phyloP scores from a whole-genome alignment of 1,284 basidiomycete genomes.

The Erythrobasidium hasegawianum region DNA sequence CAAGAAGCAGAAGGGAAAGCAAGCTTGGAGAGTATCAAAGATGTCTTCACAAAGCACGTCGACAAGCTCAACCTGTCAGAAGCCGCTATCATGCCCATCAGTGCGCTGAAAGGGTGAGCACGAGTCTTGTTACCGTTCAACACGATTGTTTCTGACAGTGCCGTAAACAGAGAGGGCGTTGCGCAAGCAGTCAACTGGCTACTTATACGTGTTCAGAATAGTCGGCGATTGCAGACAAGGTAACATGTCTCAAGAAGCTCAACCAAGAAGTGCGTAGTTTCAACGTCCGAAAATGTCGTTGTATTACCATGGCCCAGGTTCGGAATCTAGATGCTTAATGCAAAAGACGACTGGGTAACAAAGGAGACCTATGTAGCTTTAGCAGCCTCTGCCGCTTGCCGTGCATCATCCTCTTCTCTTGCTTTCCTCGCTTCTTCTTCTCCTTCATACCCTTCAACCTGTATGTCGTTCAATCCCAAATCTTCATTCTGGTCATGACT shows the following conservation, averaged over 20 bases:
- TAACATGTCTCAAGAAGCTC: no score
- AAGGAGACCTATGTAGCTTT: no score
- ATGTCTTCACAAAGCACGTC: slow-evolving; percentile 45
- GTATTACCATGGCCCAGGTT: not conserved
- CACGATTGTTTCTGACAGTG: not conserved
- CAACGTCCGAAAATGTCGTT: slow-evolving; percentile 5
- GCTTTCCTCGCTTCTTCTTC: slow-evolving; percentile 37
- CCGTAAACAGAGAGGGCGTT: slow-evolving; percentile 67
- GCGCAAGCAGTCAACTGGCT: slow-evolving; percentile 88
- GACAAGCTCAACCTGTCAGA: slow-evolving; percentile 43
- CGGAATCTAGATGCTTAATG: no score
- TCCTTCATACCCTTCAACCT: slow-evolving; percentile 70
- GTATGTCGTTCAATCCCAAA: slow-evolving; percentile 93
- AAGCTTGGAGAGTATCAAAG: slow-evolving; percentile 72
- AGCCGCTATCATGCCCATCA: slow-evolving; percentile 71
- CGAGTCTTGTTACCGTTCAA: no score
- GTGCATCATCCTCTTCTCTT: slow-evolving; percentile 25
- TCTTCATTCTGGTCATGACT: slow-evolving; percentile 92
- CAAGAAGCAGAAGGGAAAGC: slow-evolving; percentile 60
- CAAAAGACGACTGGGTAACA: no score
- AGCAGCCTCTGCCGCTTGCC: slow-evolving; percentile 29
- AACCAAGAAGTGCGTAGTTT: not conserved
- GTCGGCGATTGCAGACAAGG: slow-evolving; percentile 44
- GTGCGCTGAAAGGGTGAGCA: slow-evolving; percentile 82
- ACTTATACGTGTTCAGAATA: slow-evolving; percentile 86